Conservation (phyloP, 306 rosid species). For the Malus fusca region DNA sequence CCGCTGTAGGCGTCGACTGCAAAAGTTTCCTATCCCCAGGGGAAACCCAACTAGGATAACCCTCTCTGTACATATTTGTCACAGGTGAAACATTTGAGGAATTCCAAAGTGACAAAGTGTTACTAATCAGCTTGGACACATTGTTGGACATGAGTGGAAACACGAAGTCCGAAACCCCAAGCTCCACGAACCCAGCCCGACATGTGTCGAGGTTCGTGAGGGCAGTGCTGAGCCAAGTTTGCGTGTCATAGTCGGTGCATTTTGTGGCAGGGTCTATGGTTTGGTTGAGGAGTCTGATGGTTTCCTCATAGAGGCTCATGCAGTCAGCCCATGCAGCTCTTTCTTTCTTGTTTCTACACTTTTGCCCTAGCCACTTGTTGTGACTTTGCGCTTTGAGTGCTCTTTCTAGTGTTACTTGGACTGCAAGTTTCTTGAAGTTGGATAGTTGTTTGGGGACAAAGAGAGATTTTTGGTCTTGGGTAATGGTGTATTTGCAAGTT, state of each 20-base stretch:
- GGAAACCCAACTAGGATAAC: constrained; percentile 42
- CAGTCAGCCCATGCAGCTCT: constrained; percentile 49
- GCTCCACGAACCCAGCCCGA: constrained; percentile 43
- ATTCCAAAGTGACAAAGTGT: constrained; percentile 30
- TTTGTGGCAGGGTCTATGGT: constrained; percentile 25
- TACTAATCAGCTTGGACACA: constrained; percentile 38
- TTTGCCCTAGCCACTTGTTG: constrained; percentile 31
- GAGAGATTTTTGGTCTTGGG: neutral
- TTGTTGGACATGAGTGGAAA: constrained; percentile 40
- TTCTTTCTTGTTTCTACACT: constrained; percentile 30
- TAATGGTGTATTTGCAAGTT: constrained; percentile 31
- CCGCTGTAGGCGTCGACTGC: constrained; percentile 17
- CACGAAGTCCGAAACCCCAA: constrained; percentile 31
- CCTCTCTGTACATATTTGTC: constrained; percentile 10
- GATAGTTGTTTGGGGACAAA: constrained; percentile 13
- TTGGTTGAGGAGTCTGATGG: constrained; percentile 41
- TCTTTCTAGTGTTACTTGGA: constrained; percentile 23
- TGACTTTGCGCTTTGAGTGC: constrained; percentile 29
- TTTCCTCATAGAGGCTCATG: constrained; percentile 34
- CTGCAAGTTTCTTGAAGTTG: constrained; percentile 30
- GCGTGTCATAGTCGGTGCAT: constrained; percentile 27
- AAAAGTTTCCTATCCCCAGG: constrained; percentile 35
- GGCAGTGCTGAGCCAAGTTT: constrained; percentile 52
- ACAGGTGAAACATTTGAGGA: constrained; percentile 8
- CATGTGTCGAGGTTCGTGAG: constrained; percentile 50